Percentiles rank a stretch among this genome's conserved stretches.
These are phyloP conservation scores for Coemansia sp. DNA, from an alignment of 192 early-diverging fungal genomes.

Conservation along the genomic window DNA sequence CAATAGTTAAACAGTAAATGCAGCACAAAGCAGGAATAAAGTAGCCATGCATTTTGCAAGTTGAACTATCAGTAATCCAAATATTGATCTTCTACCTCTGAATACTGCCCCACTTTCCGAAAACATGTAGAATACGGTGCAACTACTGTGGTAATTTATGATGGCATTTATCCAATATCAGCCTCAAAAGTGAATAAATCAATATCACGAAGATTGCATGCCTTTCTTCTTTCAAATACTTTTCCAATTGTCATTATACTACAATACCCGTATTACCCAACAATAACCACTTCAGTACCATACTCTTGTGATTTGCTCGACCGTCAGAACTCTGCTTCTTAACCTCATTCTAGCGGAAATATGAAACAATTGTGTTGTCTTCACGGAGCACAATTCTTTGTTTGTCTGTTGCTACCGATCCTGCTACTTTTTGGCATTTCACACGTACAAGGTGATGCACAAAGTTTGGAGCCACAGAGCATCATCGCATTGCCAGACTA, in stretches of 20 bases:
- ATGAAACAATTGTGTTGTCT: not conserved
- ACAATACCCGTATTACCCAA: too few relatives aligned
- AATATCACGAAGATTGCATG: not conserved
- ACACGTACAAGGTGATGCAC: not conserved
- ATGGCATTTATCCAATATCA: not conserved
- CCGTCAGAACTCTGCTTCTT: too few relatives aligned
- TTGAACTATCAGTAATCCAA: not conserved
- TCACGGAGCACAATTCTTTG: too few relatives aligned
- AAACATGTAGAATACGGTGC: not conserved
- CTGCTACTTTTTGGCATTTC: not conserved
- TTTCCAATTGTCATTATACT: not conserved
- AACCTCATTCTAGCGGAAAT: not conserved
- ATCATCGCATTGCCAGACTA: not conserved
- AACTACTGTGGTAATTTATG: not conserved
- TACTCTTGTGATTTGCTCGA: too few relatives aligned
- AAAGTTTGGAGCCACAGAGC: not conserved
- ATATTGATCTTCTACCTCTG: not conserved
- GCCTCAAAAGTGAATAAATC: not conserved
- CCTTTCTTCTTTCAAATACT: not conserved
- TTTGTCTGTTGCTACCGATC: not conserved
- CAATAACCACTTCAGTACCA: too few relatives aligned
- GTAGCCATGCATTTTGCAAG: not conserved
- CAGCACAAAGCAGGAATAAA: not conserved
- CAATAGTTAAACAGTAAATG: not conserved
- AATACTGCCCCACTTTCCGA: not conserved